Percentiles rank a stretch among this genome's conserved stretches.
These are phyloP conservation scores for Sclerotinia glacialis DNA, from an alignment of 2,329 filamentous ascomycete species.

Conservation along the genomic window DNA sequence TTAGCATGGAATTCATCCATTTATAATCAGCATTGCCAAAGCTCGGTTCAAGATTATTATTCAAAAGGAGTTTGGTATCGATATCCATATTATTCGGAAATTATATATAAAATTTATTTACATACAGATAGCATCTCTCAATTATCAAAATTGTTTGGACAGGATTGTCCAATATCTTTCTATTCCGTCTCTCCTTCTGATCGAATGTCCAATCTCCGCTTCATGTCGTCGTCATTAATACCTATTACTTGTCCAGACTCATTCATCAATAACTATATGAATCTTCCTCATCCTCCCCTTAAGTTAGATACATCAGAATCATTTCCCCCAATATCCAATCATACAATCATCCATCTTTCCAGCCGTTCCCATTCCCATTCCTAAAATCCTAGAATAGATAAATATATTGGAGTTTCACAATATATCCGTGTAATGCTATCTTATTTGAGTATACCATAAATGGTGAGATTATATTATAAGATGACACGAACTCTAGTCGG, in stretches of 20 bases:
- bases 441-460: too few relatives aligned
- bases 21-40: background rate
- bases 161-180: background rate
- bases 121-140: background rate
- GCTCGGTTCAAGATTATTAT: background rate
- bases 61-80: conserved; percentile 7
- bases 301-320: conserved; percentile 14
- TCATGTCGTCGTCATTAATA: background rate
- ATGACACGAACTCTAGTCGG: too few relatives aligned
- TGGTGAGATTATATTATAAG: too few relatives aligned
- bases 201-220: background rate
- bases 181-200: background rate
- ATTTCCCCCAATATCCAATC: conserved; percentile 28
- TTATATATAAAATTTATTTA: background rate
- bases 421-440: too few relatives aligned
- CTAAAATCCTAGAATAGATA: too few relatives aligned
- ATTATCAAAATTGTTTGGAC: background rate
- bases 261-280: background rate
- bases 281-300: conserved; percentile 2
- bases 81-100: background rate
- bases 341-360: conserved; percentile 26
- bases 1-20: background rate
- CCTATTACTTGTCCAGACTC: conserved; percentile 1
- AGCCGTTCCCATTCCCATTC: too few relatives aligned
- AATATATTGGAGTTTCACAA: too few relatives aligned